Conservation (phyloP, 305 asterid genomes). For the Ruellia speciosa region DNA sequence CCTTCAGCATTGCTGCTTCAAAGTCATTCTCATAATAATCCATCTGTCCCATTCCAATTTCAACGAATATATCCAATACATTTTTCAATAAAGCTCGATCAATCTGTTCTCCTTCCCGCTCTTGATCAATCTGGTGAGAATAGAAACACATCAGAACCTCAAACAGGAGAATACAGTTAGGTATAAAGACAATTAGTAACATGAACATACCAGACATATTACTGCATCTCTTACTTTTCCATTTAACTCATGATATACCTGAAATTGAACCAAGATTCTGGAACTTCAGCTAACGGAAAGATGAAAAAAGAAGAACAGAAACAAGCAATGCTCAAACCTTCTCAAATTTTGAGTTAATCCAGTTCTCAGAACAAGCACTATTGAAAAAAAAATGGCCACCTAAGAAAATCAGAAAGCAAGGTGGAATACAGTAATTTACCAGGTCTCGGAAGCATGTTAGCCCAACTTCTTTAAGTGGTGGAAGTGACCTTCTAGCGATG, state of each 20-base stretch:
- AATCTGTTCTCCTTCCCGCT: slow-evolving; percentile 59
- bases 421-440: slow-evolving; percentile 37
- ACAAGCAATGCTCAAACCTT: slow-evolving; percentile 10
- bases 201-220: slow-evolving; percentile 52
- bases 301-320: slow-evolving; percentile 4
- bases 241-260: slow-evolving; percentile 65
- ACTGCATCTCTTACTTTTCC: slow-evolving; percentile 74
- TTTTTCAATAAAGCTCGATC: slow-evolving; percentile 61
- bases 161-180: neutral
- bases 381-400: neutral
- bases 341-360: neutral
- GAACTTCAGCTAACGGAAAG: slow-evolving; percentile 12
- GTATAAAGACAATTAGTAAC: neutral
- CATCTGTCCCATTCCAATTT: slow-evolving; percentile 83
- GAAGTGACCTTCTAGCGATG: slow-evolving; percentile 73
- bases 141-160: slow-evolving; percentile 17
- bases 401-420: slow-evolving; percentile 5
- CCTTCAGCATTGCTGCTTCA: slow-evolving; percentile 60
- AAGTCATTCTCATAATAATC: slow-evolving; percentile 60
- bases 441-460: slow-evolving; percentile 68
- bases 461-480: slow-evolving; percentile 68
- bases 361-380: slow-evolving; percentile 3
- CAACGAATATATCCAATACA: slow-evolving; percentile 77
- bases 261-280: slow-evolving; percentile 29
- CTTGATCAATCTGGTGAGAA: slow-evolving; percentile 57